Conservation (phyloP, 2,329 filamentous ascomycete genomes). For the Verticillium dahliae region DNA sequence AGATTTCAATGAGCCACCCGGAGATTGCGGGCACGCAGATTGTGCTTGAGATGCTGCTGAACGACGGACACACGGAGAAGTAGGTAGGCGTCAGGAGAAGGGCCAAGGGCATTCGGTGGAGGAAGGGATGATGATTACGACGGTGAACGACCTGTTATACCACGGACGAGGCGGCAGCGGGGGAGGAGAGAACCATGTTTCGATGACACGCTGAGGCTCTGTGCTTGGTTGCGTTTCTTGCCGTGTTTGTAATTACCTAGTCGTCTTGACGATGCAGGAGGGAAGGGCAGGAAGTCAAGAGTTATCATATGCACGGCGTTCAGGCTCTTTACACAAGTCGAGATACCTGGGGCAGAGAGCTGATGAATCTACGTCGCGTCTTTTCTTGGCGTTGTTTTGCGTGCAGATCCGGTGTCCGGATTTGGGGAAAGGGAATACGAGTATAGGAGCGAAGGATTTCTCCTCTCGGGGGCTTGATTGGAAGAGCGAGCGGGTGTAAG, state of each 20-base stretch:
- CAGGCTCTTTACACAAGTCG: neutral
- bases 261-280: neutral
- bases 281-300: neutral
- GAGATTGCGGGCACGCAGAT: constrained; percentile 79
- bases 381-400: neutral
- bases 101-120: neutral
- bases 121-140: neutral
- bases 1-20: constrained; percentile 93
- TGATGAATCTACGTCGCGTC: neutral
- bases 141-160: neutral
- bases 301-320: neutral
- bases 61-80: constrained; percentile 67
- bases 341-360: neutral
- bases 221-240: neutral
- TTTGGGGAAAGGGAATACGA: neutral
- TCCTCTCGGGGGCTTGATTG: too few relatives aligned
- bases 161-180: neutral
- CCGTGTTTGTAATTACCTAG: neutral
- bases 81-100: neutral
- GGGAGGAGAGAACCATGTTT: neutral
- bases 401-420: neutral
- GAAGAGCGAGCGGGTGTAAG: too few relatives aligned
- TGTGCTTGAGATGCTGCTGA: constrained; percentile 85
- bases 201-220: neutral
- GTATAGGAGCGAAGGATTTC: too few relatives aligned